phyloP scores from a whole-genome alignment of 805 yeast species.

The Candida nitratophila region DNA sequence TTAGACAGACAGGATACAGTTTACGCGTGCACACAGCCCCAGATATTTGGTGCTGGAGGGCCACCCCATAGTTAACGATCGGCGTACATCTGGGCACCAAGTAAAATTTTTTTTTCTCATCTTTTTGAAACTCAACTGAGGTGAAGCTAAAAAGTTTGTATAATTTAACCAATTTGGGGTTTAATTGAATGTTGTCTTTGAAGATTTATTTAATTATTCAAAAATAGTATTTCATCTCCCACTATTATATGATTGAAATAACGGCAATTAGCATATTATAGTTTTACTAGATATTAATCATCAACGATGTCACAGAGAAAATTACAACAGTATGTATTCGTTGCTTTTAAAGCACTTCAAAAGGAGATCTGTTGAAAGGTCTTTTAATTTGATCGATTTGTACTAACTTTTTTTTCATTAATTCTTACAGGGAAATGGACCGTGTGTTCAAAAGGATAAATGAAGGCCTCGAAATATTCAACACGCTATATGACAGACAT shows the following conservation, averaged over 20 bases:
- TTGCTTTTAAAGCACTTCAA: neutral
- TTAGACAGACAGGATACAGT: neutral
- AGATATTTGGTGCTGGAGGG: neutral
- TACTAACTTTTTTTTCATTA: neutral
- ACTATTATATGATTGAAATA: neutral
- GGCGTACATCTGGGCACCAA: neutral
- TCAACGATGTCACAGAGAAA: conserved; percentile 30
- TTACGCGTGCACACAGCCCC: neutral
- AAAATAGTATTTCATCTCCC: too few relatives aligned
- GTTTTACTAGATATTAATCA: neutral
- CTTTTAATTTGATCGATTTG: neutral
- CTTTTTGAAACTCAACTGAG: too few relatives aligned
- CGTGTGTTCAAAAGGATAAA: conserved; percentile 54
- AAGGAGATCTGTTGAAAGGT: too few relatives aligned
- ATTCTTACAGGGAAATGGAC: conserved; percentile 41
- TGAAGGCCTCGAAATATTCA: conserved; percentile 50
- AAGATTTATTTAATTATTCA: too few relatives aligned
- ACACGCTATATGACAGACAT: conserved; percentile 49
- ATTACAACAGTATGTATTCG: conserved; percentile 29
- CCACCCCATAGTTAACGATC: neutral
- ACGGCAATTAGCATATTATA: neutral
- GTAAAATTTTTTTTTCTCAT: neutral
- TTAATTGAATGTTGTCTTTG: too few relatives aligned
- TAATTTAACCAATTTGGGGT: too few relatives aligned
- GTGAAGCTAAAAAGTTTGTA: too few relatives aligned